Base-by-base conservation (phyloP, 2,329 filamentous ascomycete genomes). In the Trichoderma sp. region DNA sequence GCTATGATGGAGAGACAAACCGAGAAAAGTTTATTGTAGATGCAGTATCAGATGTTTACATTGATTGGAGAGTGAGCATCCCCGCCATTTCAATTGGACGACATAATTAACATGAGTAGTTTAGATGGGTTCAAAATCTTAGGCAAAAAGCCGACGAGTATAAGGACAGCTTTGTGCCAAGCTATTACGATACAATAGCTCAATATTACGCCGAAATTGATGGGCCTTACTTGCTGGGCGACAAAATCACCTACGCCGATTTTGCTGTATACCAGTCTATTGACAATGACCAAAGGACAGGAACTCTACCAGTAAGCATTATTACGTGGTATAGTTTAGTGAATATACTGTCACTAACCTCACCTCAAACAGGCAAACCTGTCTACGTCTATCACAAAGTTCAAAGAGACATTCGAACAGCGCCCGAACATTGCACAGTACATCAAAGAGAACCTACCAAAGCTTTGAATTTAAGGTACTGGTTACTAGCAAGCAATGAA, bases 231-330 rank as follows among this genome's bases (percentile, higher is more conserved):
- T 75, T 81, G 2, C 69, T 82, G 0, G 79, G 80, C 1, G 71
- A 80, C 5, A 74, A 71, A 37, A 65, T 81, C 59, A 79, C 77
- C 7, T 81, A 82, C 55, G 76, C 73, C 13, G 79, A 82, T 55
- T 81, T 82, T 70, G 78, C 77, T 0, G 71, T 81, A 1, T 81
- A 79, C 60, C 77, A 80, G 64, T 78, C 78, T 4, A 75, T 81
- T 34, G 78, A 81, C 58, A 80, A 81, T 37, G 76, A 81, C 49
- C 63, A 70, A 21, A 70, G 71, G 30, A 79, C 74, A 43, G 76
- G 75, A 10, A 75, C 78, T 11, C 71, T 79, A 8, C 77, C 78
- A 28, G 79, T 80, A 46, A 81, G 83, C 34, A 16, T 14, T n/a
- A 24, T 24, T 13, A 24, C 10, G 14, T 2, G 28, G 18, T 4